Conservation (phyloP, 352 stramenopile species). For the Phytophthora colocasiae region DNA sequence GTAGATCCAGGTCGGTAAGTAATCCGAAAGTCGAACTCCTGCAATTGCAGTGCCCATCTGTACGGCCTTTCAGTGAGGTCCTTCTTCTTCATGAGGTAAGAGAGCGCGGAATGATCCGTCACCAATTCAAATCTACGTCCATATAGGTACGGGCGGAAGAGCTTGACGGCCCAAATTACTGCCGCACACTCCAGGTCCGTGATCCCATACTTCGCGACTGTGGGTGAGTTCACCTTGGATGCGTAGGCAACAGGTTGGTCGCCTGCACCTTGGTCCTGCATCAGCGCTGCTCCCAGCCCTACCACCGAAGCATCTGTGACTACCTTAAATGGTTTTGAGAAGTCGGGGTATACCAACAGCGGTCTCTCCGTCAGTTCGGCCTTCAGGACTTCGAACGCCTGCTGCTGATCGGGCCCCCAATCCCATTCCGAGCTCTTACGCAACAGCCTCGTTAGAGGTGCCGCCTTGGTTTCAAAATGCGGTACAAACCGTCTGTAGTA, state of each 20-base stretch:
- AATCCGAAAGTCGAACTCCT: conserved; percentile 11
- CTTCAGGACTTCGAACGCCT: conserved; percentile 16
- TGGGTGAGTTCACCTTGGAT: conserved; percentile 23
- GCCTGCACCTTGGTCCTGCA: conserved; percentile 22
- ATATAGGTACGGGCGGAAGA: background rate
- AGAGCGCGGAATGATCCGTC: background rate
- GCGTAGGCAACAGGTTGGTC: conserved; percentile 26
- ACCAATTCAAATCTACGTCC: conserved; percentile 4
- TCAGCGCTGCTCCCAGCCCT: conserved; percentile 27
- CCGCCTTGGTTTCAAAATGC: conserved; percentile 16
- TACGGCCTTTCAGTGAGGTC: background rate
- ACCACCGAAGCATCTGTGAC: conserved; percentile 33
- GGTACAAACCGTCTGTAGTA: conserved; percentile 40
- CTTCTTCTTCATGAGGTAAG: background rate
- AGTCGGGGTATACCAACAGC: conserved; percentile 32
- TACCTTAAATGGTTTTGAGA: conserved; percentile 28
- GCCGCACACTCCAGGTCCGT: conserved; percentile 38
- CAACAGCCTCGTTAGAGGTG: conserved; percentile 28
- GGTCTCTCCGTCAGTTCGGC: background rate
- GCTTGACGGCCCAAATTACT: background rate
- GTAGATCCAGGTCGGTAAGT: conserved; percentile 12
- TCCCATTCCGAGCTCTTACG: conserved; percentile 24
- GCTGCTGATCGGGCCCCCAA: conserved; percentile 28
- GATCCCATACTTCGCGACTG: conserved; percentile 32
- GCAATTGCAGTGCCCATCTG: conserved; percentile 5